phyloP scores from a whole-genome alignment of 179 eudicot genomes.

The Dionaea muscipula region DNA sequence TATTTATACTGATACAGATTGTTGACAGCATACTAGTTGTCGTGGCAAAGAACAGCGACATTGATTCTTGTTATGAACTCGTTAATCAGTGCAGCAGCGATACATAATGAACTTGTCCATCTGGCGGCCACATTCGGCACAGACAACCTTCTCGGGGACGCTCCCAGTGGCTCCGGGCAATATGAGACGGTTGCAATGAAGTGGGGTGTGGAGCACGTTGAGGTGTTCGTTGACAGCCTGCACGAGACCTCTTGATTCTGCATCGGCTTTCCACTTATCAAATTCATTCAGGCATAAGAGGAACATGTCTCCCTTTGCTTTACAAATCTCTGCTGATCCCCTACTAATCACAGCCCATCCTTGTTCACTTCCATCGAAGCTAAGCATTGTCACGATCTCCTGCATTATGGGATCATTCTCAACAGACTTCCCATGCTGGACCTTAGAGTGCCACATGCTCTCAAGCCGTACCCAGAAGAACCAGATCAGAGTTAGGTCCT shows the following conservation, averaged over 20 bases:
- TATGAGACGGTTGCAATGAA: conserved; percentile 47
- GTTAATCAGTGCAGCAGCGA: conserved; percentile 58
- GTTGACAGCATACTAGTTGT: neutral
- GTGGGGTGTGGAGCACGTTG: conserved; percentile 26
- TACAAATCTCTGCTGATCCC: conserved; percentile 38
- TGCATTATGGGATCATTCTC: conserved; percentile 46
- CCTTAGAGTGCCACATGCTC: conserved; percentile 74
- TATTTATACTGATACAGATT: conserved; percentile 1
- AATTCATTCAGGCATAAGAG: conserved; percentile 22
- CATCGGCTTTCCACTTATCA: conserved; percentile 26
- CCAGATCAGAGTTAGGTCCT: conserved; percentile 40
- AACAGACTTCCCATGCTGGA: conserved; percentile 35
- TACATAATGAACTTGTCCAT: conserved; percentile 51
- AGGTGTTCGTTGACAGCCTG: conserved; percentile 27
- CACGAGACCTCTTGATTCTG: conserved; percentile 23
- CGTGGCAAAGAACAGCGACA: neutral
- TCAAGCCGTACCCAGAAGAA: conserved; percentile 58
- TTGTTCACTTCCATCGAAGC: conserved; percentile 46
- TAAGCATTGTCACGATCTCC: conserved; percentile 44
- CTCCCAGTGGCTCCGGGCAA: conserved; percentile 37
- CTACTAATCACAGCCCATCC: conserved; percentile 53
- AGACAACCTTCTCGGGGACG: conserved; percentile 40
- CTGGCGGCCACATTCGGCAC: conserved; percentile 37
- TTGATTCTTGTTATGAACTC: neutral
- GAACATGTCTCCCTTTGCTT: conserved; percentile 33